Evolutionary conservation across 2,329 filamentous ascomycete species (phyloP).

Genomic region (Teratosphaeria pseudoeucalypti): DNA sequence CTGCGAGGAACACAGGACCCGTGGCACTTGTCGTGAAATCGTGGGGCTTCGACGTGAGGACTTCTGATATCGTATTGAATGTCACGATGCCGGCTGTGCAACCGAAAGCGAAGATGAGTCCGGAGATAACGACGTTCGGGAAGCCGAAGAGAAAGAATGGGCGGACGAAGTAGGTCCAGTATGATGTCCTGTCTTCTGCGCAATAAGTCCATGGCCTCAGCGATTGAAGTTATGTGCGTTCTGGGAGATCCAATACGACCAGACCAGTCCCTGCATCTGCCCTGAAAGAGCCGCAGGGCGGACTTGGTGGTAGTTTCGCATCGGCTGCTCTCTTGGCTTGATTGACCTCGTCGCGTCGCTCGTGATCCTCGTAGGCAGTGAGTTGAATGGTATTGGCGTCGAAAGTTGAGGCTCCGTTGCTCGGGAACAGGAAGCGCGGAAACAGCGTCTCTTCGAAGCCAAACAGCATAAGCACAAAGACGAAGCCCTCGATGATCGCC

Average conservation of each 20-base stretch:
- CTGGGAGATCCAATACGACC: not conserved
- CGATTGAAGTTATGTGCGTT: not conserved
- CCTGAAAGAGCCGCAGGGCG: not conserved
- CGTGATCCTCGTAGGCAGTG: not conserved
- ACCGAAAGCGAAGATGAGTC: not conserved
- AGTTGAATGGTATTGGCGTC: not conserved
- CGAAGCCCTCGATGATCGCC: not conserved
- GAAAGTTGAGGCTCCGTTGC: not conserved
- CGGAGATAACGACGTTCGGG: not conserved
- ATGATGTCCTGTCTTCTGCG: not conserved
- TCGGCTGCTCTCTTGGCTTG: not conserved
- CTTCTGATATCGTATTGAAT: slow-evolving; percentile 5
- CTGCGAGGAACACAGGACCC: slow-evolving; percentile 28
- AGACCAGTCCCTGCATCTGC: not conserved
- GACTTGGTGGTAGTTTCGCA: not conserved
- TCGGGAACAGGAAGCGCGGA: not conserved
- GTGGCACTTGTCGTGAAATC: slow-evolving; percentile 29
- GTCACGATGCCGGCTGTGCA: not conserved
- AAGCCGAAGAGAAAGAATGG: not conserved
- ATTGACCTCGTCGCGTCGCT: not conserved
- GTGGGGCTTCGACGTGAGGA: slow-evolving; percentile 28
- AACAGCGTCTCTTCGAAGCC: not conserved
- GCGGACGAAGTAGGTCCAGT: not conserved
- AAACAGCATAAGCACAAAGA: not conserved
- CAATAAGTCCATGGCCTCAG: not conserved